These are phyloP conservation scores for Picochlorum costavermella DNA, from an alignment of 139 green algal species.

Conservation along the genomic window DNA sequence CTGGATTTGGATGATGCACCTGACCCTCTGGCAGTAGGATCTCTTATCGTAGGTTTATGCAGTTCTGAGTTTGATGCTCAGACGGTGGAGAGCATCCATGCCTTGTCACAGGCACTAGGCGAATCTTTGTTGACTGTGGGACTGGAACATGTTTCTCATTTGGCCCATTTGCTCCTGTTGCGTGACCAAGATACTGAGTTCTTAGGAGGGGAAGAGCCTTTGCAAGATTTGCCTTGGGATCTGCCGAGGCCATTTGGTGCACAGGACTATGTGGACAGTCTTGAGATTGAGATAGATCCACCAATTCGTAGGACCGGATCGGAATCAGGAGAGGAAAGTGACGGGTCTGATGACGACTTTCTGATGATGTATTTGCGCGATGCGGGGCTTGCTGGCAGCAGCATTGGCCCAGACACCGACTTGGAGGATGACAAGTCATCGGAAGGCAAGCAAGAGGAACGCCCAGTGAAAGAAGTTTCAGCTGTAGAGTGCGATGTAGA, in stretches of 20 bases:
- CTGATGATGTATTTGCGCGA: too few relatives aligned
- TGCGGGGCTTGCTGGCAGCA: too few relatives aligned
- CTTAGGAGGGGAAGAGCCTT: slow-evolving; percentile 10
- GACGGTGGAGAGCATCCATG: neutral
- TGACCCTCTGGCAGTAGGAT: slow-evolving; percentile 13
- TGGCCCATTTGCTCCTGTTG: slow-evolving; percentile 15
- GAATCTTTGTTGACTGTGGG: slow-evolving; percentile 12
- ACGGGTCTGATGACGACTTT: too few relatives aligned
- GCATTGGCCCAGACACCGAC: too few relatives aligned
- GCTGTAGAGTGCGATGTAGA: too few relatives aligned
- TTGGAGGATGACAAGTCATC: too few relatives aligned
- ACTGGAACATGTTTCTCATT: neutral
- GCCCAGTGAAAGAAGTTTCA: too few relatives aligned
- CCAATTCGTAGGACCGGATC: too few relatives aligned
- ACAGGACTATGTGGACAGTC: neutral
- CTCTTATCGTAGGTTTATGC: slow-evolving; percentile 14
- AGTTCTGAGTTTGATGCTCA: neutral
- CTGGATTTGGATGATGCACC: neutral
- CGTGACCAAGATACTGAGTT: slow-evolving; percentile 7
- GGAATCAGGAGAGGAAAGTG: too few relatives aligned
- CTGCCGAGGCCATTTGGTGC: slow-evolving; percentile 1
- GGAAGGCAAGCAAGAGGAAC: too few relatives aligned
- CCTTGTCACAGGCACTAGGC: neutral
- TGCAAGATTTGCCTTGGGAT: slow-evolving; percentile 18
- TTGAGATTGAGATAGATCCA: neutral